A percentile compares a stretch with the other conserved stretches of the same genome.
Evolutionary conservation across 805 yeast species (phyloP).

Genomic region (Ogataea zsoltii): DNA sequence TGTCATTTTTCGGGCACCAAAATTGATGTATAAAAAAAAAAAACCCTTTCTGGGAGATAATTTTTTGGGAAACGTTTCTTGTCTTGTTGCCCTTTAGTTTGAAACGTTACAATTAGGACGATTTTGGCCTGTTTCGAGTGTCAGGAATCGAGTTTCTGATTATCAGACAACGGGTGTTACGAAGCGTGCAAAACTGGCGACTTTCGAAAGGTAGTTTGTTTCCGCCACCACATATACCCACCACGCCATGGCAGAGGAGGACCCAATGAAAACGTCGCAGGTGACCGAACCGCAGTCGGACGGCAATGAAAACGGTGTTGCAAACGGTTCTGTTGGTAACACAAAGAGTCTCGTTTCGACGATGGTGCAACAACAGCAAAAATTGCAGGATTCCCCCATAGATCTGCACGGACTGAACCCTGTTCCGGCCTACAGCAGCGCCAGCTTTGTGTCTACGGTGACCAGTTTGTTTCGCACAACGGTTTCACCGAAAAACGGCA

Average conservation of each 20-base stretch:
- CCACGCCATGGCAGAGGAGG: slow-evolving; percentile 1
- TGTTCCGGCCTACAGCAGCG: slow-evolving; percentile 20
- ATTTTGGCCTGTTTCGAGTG: not conserved
- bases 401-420: slow-evolving; percentile 12
- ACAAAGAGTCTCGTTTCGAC: slow-evolving; percentile 9
- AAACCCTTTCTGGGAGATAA: too few species aligned
- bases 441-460: slow-evolving; percentile 20
- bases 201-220: too few species aligned
- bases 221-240: too few species aligned
- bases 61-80: too few species aligned
- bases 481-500: slow-evolving; percentile 18
- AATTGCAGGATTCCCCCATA: slow-evolving; percentile 6
- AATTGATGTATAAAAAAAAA: too few species aligned
- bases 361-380: slow-evolving; percentile 15
- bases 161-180: not conserved
- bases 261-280: slow-evolving; percentile 16
- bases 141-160: not conserved
- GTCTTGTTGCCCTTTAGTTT: too few species aligned
- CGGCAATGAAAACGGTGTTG: not conserved
- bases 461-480: slow-evolving; percentile 22
- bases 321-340: slow-evolving; percentile 8
- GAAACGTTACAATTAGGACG: too few species aligned
- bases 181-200: too few species aligned
- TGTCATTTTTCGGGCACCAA: too few species aligned
- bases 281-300: slow-evolving; percentile 6